Evolutionary conservation across 2,329 filamentous ascomycete species (phyloP).

Genomic region (Trichoderma polysporum): DNA sequence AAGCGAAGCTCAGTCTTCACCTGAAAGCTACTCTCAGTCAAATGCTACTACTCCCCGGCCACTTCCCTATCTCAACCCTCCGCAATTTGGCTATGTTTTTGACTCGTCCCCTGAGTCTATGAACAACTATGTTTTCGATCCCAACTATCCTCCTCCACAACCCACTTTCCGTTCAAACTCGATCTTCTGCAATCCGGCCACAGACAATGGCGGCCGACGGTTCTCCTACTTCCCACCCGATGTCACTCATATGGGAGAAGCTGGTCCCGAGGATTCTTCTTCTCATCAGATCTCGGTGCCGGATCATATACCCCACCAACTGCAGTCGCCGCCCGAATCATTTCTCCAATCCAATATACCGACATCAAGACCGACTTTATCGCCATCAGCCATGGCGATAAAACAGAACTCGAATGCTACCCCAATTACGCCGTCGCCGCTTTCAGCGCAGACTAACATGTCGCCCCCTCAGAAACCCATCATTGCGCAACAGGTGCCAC

Average conservation of each 20-base stretch:
- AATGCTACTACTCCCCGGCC: constrained; percentile 36
- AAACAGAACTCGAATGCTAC: constrained; percentile 33
- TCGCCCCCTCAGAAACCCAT: constrained; percentile 34
- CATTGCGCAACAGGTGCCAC: constrained; percentile 19
- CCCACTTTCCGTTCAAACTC: constrained; percentile 65
- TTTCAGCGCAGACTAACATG: constrained; percentile 32
- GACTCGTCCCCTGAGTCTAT: constrained; percentile 56
- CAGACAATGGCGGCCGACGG: constrained; percentile 54
- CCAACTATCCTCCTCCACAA: constrained; percentile 44
- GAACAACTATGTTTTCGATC: constrained; percentile 46
- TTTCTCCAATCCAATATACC: constrained; percentile 34
- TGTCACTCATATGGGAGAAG: constrained; percentile 37
- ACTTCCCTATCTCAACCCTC: constrained; percentile 46
- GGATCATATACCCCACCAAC: constrained; percentile 35
- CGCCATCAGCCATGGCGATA: constrained; percentile 39
- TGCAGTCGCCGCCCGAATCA: constrained; percentile 48
- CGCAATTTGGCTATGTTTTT: constrained; percentile 60
- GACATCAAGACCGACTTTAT: constrained; percentile 36
- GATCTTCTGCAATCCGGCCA: constrained; percentile 61
- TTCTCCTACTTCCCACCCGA: constrained; percentile 67
- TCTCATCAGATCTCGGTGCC: constrained; percentile 34
- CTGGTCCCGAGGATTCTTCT: constrained; percentile 36
- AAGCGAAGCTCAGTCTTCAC: constrained; percentile 34
- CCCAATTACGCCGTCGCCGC: constrained; percentile 30
- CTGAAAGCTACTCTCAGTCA: constrained; percentile 31